Evolutionary conservation across 2,329 filamentous ascomycete species (phyloP).

Genomic region (Fusarium miscanthi): DNA sequence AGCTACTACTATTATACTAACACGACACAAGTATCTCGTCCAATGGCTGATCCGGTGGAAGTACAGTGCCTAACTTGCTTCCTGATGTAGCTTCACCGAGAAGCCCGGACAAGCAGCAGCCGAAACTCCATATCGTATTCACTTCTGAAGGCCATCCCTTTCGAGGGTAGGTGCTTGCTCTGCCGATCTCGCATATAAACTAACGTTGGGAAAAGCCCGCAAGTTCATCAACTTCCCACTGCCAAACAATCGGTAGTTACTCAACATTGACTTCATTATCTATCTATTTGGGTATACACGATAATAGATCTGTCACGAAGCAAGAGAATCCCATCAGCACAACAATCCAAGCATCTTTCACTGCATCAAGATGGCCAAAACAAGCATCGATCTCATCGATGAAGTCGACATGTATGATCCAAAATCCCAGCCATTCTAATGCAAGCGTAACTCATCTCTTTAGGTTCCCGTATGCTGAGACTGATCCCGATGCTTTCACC

Average conservation of each 20-base stretch:
- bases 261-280: not conserved
- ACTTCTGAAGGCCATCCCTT: not conserved
- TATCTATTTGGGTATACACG: not conserved
- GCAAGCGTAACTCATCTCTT: not conserved
- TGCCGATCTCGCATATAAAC: not conserved
- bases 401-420: constrained; percentile 41
- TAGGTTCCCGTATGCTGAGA: constrained; percentile 82
- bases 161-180: not conserved
- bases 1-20: not conserved
- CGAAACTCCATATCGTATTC: not conserved
- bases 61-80: not conserved
- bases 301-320: not conserved
- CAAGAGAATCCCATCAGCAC: not conserved
- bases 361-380: constrained; percentile 37
- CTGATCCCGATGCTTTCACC: constrained; percentile 67
- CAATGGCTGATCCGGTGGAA: not conserved
- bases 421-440: not conserved
- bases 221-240: not conserved
- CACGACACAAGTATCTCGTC: not conserved
- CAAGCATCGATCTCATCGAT: constrained; percentile 43
- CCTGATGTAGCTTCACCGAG: constrained; percentile 15
- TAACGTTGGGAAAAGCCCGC: constrained; percentile 14
- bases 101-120: not conserved
- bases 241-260: not conserved
- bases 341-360: not conserved